Percentiles rank a stretch among this genome's conserved stretches.
phyloP scores from a whole-genome alignment of 106 monocot genomes.

The Ottelia alismoides region DNA sequence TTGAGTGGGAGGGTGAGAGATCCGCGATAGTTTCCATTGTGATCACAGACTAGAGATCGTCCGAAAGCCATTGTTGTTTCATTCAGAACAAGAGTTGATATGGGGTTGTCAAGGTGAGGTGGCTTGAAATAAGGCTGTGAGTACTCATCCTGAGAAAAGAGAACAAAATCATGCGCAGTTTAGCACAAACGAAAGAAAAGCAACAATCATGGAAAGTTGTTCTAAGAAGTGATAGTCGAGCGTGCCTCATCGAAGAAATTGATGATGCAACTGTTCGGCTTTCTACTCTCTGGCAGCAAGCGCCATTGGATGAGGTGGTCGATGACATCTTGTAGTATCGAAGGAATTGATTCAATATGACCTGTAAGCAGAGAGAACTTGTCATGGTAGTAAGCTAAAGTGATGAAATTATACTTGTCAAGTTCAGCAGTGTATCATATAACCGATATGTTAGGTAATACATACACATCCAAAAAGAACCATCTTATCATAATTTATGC shows the following conservation, averaged over 20 bases:
- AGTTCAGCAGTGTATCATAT: no score
- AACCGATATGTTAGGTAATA: no score
- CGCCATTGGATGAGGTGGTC: slow-evolving; percentile 83
- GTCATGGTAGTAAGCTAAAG: background rate
- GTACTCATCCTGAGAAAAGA: slow-evolving; percentile 49
- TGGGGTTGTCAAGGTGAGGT: slow-evolving; percentile 86
- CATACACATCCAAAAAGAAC: no score
- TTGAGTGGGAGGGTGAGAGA: slow-evolving; percentile 63
- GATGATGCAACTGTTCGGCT: slow-evolving; percentile 89
- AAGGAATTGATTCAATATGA: slow-evolving; percentile 65
- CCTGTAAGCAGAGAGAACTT: slow-evolving; percentile 18
- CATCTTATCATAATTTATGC: no score
- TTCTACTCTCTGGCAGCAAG: slow-evolving; percentile 71
- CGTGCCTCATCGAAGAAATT: slow-evolving; percentile 96
- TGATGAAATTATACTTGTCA: no score
- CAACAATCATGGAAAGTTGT: background rate
- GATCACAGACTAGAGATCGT: slow-evolving; percentile 43
- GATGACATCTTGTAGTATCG: slow-evolving; percentile 52
- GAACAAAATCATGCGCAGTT: no score
- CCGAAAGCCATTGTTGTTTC: slow-evolving; percentile 80
- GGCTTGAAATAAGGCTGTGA: slow-evolving; percentile 98
- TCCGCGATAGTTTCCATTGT: slow-evolving; percentile 69
- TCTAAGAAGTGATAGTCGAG: background rate
- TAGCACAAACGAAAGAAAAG: background rate
- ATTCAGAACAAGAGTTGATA: slow-evolving; percentile 71